phyloP scores from a whole-genome alignment of 2,329 filamentous ascomycete species.

The Calonectria multiphialidica region DNA sequence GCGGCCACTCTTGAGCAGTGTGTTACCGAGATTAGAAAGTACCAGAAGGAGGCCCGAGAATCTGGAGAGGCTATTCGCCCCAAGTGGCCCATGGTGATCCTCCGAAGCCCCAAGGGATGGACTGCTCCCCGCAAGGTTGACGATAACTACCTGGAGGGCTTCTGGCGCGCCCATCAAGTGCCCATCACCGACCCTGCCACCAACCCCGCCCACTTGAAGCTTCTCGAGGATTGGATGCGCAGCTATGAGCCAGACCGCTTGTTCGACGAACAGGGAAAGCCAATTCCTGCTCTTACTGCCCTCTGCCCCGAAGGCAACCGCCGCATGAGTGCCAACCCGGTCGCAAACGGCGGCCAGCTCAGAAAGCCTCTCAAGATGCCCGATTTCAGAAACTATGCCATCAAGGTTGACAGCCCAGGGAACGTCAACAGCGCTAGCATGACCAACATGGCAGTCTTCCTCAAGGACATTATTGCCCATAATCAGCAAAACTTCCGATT shows the following conservation, averaged over 20 bases:
- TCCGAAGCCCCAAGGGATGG: slow-evolving; percentile 85
- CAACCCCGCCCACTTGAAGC: slow-evolving; percentile 74
- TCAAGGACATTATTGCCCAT: slow-evolving; percentile 74
- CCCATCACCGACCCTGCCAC: slow-evolving; percentile 78
- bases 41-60: slow-evolving; percentile 79
- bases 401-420: slow-evolving; percentile 72
- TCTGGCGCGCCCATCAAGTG: slow-evolving; percentile 83
- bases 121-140: slow-evolving; percentile 80
- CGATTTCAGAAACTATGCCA: slow-evolving; percentile 76
- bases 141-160: slow-evolving; percentile 79
- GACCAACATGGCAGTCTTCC: slow-evolving; percentile 75
- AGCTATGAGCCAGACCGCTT: slow-evolving; percentile 80
- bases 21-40: slow-evolving; percentile 75
- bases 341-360: slow-evolving; percentile 78
- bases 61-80: slow-evolving; percentile 78
- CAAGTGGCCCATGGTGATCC: slow-evolving; percentile 83
- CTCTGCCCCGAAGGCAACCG: slow-evolving; percentile 74
- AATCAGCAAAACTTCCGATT: slow-evolving; percentile 80
- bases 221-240: slow-evolving; percentile 82
- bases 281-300: slow-evolving; percentile 72
- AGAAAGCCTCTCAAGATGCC: slow-evolving; percentile 77
- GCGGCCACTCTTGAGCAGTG: slow-evolving; percentile 80
- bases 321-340: slow-evolving; percentile 83
- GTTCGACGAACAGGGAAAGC: slow-evolving; percentile 73
- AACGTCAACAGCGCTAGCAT: slow-evolving; percentile 72